These are phyloP conservation scores for Sporisorium reilianum DNA, from an alignment of 1,284 basidiomycete species.

Conservation along the genomic window DNA sequence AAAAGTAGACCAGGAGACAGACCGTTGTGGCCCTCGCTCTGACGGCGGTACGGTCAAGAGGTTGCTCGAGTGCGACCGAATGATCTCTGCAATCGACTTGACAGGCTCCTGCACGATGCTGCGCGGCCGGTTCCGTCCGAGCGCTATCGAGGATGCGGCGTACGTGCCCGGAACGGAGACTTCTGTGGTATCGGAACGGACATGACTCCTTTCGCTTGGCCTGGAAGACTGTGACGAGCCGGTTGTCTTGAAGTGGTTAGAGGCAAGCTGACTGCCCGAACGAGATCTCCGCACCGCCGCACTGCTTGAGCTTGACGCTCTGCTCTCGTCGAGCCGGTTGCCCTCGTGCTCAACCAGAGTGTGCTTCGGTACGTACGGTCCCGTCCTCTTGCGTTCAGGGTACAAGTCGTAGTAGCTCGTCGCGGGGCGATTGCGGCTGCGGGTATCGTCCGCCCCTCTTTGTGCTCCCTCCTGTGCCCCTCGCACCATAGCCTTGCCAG, in stretches of 20 bases:
- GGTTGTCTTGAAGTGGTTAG: not conserved
- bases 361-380: conserved; percentile 51
- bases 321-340: not conserved
- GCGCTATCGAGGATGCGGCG: conserved; percentile 36
- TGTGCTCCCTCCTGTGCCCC: not conserved
- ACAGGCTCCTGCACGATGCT: conserved; percentile 18
- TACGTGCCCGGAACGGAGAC: conserved; percentile 21
- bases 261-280: conserved; percentile 15
- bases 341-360: conserved; percentile 16
- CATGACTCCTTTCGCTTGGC: not conserved
- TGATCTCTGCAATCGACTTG: conserved; percentile 69
- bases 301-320: not conserved
- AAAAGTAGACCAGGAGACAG: conserved; percentile 41
- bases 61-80: conserved; percentile 67
- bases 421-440: conserved; percentile 3
- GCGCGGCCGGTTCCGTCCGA: conserved; percentile 16
- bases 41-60: conserved; percentile 52
- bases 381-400: conserved; percentile 52
- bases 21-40: conserved; percentile 53
- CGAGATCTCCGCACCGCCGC: conserved; percentile 7
- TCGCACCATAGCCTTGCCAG: not conserved
- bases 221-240: not conserved
- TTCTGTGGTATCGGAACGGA: not conserved
- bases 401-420: conserved; percentile 57
- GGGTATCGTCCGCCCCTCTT: not conserved